Percentiles rank a stretch among this genome's conserved stretches.
phyloP scores from a whole-genome alignment of 352 stramenopile species.

The Globisporangium ultimum region DNA sequence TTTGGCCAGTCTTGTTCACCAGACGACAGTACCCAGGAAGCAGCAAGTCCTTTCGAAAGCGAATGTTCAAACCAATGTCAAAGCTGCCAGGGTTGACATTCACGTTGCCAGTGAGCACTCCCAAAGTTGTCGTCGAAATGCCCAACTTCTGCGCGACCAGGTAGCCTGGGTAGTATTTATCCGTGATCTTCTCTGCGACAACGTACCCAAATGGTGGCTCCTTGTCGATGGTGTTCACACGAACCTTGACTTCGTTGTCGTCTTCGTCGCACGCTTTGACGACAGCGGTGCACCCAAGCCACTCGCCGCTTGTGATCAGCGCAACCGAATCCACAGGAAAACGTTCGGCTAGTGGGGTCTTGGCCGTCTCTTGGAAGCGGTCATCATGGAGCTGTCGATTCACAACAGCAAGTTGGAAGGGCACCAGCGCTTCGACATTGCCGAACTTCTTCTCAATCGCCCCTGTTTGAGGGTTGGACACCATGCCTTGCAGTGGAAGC shows the following conservation, averaged over 20 bases:
- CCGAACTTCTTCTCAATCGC: slow-evolving; percentile 96
- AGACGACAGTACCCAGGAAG: slow-evolving; percentile 93
- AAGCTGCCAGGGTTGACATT: slow-evolving; percentile 90
- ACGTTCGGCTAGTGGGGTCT: slow-evolving; percentile 81
- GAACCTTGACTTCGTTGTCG: slow-evolving; percentile 87
- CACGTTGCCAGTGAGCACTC: slow-evolving; percentile 92
- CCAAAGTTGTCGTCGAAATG: slow-evolving; percentile 90
- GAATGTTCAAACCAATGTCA: slow-evolving; percentile 88
- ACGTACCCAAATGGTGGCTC: slow-evolving; percentile 96
- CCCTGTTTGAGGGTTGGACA: slow-evolving; percentile 92
- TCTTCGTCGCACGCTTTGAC: slow-evolving; percentile 47
- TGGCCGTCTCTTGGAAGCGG: slow-evolving; percentile 89
- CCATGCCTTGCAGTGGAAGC: slow-evolving; percentile 90
- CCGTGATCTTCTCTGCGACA: slow-evolving; percentile 90
- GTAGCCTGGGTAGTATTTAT: slow-evolving; percentile 80
- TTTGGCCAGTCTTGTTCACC: slow-evolving; percentile 24
- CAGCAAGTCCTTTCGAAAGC: slow-evolving; percentile 77
- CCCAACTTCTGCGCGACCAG: slow-evolving; percentile 89
- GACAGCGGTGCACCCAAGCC: slow-evolving; percentile 89
- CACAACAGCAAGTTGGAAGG: slow-evolving; percentile 94
- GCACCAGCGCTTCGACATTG: slow-evolving; percentile 92
- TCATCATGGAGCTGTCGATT: slow-evolving; percentile 91
- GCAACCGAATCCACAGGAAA: slow-evolving; percentile 88
- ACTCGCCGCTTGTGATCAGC: slow-evolving; percentile 88
- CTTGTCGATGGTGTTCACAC: slow-evolving; percentile 90